A percentile compares a stretch with the other conserved stretches of the same genome.
Conservation (phyloP, 495 filamentous ascomycete species). For the Physcia stellaris region DNA sequence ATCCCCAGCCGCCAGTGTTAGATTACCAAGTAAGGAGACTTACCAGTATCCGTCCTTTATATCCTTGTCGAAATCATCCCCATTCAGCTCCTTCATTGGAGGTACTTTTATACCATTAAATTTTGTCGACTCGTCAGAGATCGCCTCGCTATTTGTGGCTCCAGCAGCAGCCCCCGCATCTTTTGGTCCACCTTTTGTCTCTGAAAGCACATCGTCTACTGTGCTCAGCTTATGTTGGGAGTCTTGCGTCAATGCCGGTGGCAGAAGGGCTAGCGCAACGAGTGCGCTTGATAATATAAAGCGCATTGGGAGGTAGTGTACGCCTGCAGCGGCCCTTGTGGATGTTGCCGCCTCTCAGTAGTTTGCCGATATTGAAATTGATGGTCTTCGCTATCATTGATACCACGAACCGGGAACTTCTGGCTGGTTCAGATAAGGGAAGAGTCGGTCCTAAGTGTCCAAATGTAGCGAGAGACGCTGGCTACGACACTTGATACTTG, state of each 20-base stretch:
- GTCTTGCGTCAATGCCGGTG: neutral
- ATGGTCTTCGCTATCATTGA: too few relatives aligned
- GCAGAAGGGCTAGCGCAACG: neutral
- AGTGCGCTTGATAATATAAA: too few relatives aligned
- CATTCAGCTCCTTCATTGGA: constrained; percentile 49
- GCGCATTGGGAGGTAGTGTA: too few relatives aligned
- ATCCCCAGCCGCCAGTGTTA: constrained; percentile 30
- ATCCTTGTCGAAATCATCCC: constrained; percentile 38
- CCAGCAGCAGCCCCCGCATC: constrained; percentile 14
- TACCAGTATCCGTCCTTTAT: constrained; percentile 54
- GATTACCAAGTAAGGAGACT: constrained; percentile 9
- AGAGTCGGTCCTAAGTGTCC: too few relatives aligned
- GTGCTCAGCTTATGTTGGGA: constrained; percentile 1
- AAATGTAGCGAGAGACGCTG: too few relatives aligned
- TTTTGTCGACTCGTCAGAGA: constrained; percentile 30
- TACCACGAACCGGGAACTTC: too few relatives aligned
- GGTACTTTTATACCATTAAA: constrained; percentile 78
- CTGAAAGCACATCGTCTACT: constrained; percentile 13
- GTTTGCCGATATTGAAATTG: too few relatives aligned
- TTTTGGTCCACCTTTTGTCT: constrained; percentile 1
- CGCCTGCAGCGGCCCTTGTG: too few relatives aligned
- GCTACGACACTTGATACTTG: too few relatives aligned
- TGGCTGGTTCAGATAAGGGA: too few relatives aligned
- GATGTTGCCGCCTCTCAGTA: too few relatives aligned
- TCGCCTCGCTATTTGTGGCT: constrained; percentile 17